Percentiles rank a stretch among this genome's conserved stretches.
Conservation (phyloP, 106 monocot species). For the Dendrobium nobile region DNA sequence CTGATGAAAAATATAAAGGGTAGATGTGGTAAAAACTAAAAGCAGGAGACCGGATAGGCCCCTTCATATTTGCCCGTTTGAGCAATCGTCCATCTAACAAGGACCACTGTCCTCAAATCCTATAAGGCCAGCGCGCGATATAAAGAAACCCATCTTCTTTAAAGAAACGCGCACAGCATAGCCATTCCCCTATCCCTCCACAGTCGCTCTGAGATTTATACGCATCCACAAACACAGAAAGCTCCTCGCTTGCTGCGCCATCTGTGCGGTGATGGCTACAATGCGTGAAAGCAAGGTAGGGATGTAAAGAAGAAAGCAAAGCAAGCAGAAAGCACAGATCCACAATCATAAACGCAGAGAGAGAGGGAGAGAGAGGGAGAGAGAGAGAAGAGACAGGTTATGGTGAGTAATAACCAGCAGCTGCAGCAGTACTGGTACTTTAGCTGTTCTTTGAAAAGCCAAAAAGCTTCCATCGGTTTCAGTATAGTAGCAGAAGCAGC, state of each 20-base stretch:
- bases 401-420: neutral
- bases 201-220: too few relatives aligned
- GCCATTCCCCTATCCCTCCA: too few relatives aligned
- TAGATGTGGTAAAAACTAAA: constrained; percentile 2
- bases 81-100: neutral
- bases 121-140: neutral
- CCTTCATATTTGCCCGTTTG: neutral
- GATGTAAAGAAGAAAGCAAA: neutral
- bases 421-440: too few relatives aligned
- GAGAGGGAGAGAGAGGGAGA: neutral
- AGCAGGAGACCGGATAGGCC: neutral
- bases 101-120: neutral
- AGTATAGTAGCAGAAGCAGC: too few relatives aligned
- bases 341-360: neutral
- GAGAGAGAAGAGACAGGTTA: neutral
- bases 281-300: neutral
- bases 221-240: too few relatives aligned
- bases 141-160: neutral
- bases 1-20: neutral
- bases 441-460: too few relatives aligned
- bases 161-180: neutral
- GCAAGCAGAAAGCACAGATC: neutral
- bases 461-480: too few relatives aligned
- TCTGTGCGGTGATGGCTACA: neutral
- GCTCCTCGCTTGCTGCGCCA: neutral